Percentiles rank a stretch among this genome's conserved stretches.
Evolutionary conservation across 1,284 basidiomycete species (phyloP).

Genomic region (Ceratobasidium sp.): DNA sequence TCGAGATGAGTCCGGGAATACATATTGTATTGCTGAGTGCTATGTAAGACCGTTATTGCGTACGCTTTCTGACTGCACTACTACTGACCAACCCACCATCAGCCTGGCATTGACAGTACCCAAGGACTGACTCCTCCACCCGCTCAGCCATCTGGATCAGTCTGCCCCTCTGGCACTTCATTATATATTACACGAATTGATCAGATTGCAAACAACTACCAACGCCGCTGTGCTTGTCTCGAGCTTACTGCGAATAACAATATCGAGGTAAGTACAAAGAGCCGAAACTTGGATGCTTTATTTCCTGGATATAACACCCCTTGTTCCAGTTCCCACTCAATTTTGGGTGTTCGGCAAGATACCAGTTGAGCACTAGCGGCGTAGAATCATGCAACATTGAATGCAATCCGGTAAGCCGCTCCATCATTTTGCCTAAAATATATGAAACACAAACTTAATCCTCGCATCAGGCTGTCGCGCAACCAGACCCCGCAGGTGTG

Average conservation of each 20-base stretch:
- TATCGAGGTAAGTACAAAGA: slow-evolving; percentile 4
- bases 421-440: neutral
- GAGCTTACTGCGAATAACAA: slow-evolving; percentile 23
- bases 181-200: slow-evolving; percentile 13
- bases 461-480: neutral
- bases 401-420: slow-evolving; percentile 2
- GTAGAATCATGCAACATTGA: slow-evolving; percentile 23
- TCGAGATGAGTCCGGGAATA: slow-evolving; percentile 17
- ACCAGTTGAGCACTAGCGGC: slow-evolving; percentile 9
- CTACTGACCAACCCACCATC: neutral
- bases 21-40: slow-evolving; percentile 28
- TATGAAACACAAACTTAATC: neutral
- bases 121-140: slow-evolving; percentile 21
- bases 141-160: slow-evolving; percentile 23
- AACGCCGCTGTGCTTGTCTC: slow-evolving; percentile 24
- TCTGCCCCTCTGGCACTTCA: slow-evolving; percentile 10
- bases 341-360: slow-evolving; percentile 23
- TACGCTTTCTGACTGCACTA: neutral
- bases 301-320: neutral
- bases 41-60: neutral
- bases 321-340: slow-evolving; percentile 12
- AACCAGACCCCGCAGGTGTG: slow-evolving; percentile 5
- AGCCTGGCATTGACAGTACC: slow-evolving; percentile 9
- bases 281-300: neutral
- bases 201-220: slow-evolving; percentile 12